Conservation (phyloP, 2,329 filamentous ascomycete genomes). For the Tolypocladium sp. region DNA sequence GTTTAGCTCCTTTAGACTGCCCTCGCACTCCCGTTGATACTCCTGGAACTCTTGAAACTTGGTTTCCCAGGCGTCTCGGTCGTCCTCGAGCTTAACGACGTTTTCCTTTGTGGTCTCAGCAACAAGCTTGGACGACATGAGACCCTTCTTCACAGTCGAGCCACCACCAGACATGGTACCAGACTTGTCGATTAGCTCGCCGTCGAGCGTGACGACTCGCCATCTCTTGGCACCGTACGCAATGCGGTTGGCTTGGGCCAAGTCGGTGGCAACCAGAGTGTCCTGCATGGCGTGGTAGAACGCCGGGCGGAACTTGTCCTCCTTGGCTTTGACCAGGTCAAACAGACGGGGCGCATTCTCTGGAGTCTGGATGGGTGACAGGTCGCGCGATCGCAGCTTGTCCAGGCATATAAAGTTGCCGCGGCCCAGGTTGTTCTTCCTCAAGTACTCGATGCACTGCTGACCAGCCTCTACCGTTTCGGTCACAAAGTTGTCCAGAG, state of each 20-base stretch:
- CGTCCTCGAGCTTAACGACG: constrained; percentile 75
- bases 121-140: constrained; percentile 95
- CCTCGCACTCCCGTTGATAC: constrained; percentile 71
- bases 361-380: constrained; percentile 75
- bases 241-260: constrained; percentile 94
- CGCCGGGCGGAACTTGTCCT: constrained; percentile 76
- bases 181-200: constrained; percentile 93
- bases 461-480: constrained; percentile 94
- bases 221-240: constrained; percentile 90
- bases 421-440: constrained; percentile 93
- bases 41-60: constrained; percentile 80
- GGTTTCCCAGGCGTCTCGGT: constrained; percentile 76
- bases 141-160: constrained; percentile 77
- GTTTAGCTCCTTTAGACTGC: constrained; percentile 59
- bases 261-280: constrained; percentile 83
- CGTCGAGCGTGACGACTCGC: constrained; percentile 92
- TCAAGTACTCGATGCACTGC: constrained; percentile 94
- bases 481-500: constrained; percentile 92
- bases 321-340: constrained; percentile 82
- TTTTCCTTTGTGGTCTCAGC: constrained; percentile 81
- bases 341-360: constrained; percentile 90
- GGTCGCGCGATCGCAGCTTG: constrained; percentile 68
- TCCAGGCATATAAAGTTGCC: constrained; percentile 97
- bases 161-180: constrained; percentile 99
- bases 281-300: constrained; percentile 96